Percentiles rank a stretch among this genome's conserved stretches.
phyloP scores from a whole-genome alignment of 257 asterid species.

The Przewalskia tangutica region DNA sequence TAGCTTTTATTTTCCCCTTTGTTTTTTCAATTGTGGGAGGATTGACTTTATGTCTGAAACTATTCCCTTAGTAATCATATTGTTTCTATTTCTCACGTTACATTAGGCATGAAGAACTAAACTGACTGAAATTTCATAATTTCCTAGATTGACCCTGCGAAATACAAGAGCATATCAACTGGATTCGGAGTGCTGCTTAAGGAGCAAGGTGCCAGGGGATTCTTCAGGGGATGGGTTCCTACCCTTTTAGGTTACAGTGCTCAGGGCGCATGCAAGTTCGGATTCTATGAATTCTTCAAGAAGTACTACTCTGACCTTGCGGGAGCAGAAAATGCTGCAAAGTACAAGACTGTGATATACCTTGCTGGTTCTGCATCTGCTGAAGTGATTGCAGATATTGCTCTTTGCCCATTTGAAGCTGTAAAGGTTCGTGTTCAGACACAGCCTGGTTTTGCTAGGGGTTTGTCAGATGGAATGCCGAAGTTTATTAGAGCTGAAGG shows the following conservation, averaged over 20 bases:
- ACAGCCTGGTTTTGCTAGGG: constrained; percentile 56
- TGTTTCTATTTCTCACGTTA: background rate
- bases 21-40: background rate
- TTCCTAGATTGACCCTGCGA: constrained; percentile 43
- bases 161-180: constrained; percentile 48
- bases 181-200: constrained; percentile 44
- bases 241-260: constrained; percentile 58
- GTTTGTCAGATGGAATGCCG: constrained; percentile 47
- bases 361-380: constrained; percentile 67
- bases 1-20: background rate
- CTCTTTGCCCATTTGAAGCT: constrained; percentile 57
- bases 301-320: constrained; percentile 53
- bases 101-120: background rate
- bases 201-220: constrained; percentile 50
- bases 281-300: constrained; percentile 55
- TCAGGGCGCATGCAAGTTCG: constrained; percentile 67
- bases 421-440: constrained; percentile 66
- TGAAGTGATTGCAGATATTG: constrained; percentile 51
- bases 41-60: background rate
- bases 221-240: constrained; percentile 61
- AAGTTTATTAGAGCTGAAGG: constrained; percentile 56
- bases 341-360: constrained; percentile 48
- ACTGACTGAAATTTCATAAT: background rate
- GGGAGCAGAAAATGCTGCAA: constrained; percentile 49
- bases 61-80: background rate